Evolutionary conservation across 2,329 filamentous ascomycete species (phyloP).

Genomic region (Cercospora sp.): DNA sequence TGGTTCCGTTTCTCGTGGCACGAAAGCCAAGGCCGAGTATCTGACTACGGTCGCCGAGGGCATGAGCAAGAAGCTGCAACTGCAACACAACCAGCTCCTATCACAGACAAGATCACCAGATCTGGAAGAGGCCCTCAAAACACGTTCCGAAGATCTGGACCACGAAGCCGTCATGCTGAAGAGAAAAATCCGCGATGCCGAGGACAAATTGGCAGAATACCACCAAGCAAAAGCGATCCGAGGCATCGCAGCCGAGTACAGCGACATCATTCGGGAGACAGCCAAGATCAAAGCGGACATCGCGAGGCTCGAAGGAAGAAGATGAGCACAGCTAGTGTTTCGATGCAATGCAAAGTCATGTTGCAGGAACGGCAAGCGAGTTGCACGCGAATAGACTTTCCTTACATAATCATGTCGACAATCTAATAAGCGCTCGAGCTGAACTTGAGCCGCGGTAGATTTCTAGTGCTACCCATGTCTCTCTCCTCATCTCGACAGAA

Average conservation of each 20-base stretch:
- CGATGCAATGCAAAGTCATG: neutral
- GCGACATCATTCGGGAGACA: conserved; percentile 31
- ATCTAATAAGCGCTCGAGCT: neutral
- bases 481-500: neutral
- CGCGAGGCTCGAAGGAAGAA: conserved; percentile 30
- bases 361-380: neutral
- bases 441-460: conserved; percentile 11
- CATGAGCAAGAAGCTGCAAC: conserved; percentile 43
- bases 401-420: conserved; percentile 4
- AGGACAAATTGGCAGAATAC: conserved; percentile 41
- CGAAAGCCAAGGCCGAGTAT: conserved; percentile 47
- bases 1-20: conserved; percentile 45
- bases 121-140: conserved; percentile 35
- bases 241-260: conserved; percentile 45
- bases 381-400: neutral
- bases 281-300: conserved; percentile 39
- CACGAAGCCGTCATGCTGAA: conserved; percentile 35
- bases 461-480: neutral
- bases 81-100: conserved; percentile 34
- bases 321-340: conserved; percentile 1
- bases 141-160: conserved; percentile 37
- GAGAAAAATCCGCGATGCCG: conserved; percentile 38
- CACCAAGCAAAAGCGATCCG: conserved; percentile 40
- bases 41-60: conserved; percentile 45
- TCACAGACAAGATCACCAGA: conserved; percentile 30